Evolutionary conservation across 2,329 filamentous ascomycete species (phyloP).

Genomic region (Intubia oerlemansii): DNA sequence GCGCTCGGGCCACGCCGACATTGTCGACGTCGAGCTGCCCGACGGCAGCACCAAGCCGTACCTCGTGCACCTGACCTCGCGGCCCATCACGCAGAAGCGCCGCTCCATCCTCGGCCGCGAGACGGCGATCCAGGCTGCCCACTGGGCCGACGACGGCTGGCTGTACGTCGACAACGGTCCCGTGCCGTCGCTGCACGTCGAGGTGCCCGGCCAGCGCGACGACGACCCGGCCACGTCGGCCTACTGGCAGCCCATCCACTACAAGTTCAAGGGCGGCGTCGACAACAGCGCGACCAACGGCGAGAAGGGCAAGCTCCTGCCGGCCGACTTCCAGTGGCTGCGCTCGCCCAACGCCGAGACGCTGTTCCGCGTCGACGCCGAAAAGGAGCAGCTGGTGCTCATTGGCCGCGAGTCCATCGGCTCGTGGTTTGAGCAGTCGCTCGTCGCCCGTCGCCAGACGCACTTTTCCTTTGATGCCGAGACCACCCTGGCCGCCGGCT

Average conservation of each 20-base stretch:
- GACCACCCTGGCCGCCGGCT: conserved; percentile 51
- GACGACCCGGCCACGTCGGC: conserved; percentile 9
- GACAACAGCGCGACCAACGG: conserved; percentile 23
- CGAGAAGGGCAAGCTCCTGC: conserved; percentile 13
- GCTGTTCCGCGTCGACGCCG: conserved; percentile 21
- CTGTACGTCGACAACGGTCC: conserved; percentile 38
- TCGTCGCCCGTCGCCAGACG: conserved; percentile 31
- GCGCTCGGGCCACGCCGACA: conserved; percentile 26
- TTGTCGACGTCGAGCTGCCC: conserved; percentile 20
- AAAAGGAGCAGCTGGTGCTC: conserved; percentile 21
- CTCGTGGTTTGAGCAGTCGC: conserved; percentile 36
- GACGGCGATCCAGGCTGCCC: conserved; percentile 35
- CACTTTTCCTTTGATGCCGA: conserved; percentile 75
- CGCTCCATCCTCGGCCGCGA: conserved; percentile 33
- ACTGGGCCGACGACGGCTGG: conserved; percentile 39
- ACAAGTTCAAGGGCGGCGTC: conserved; percentile 22
- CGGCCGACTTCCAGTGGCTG: conserved; percentile 34
- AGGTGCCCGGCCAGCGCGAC: conserved; percentile 25
- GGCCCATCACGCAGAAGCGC: conserved; percentile 27
- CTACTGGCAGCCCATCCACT: conserved; percentile 28
- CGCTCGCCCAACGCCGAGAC: conserved; percentile 31
- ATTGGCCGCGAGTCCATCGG: conserved; percentile 29
- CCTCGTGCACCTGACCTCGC: conserved; percentile 29
- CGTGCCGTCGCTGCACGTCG: conserved; percentile 28
- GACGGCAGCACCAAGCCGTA: conserved; percentile 24